Evolutionary conservation across 768 basidiomycete species (phyloP).

Genomic region (Chalciporus chontae): DNA sequence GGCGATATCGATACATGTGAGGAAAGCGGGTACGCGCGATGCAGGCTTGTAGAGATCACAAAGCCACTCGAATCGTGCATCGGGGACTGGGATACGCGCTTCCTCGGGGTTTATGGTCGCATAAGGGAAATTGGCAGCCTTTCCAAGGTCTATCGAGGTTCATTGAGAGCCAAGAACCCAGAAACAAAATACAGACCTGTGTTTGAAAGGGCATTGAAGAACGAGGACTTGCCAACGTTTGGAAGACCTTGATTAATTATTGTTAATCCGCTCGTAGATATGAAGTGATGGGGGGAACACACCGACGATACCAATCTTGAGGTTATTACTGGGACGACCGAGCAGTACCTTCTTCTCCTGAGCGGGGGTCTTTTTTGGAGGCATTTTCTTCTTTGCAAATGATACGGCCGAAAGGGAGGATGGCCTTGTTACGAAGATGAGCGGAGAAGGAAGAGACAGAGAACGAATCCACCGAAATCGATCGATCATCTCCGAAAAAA

Average conservation of each 20-base stretch:
- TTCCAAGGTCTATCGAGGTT: conserved; percentile 66
- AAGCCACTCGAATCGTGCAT: conserved; percentile 92
- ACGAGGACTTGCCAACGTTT: conserved; percentile 98
- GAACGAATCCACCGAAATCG: conserved; percentile 21
- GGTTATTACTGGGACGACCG: conserved; percentile 92
- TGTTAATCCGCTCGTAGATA: not conserved
- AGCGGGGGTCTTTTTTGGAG: conserved; percentile 79
- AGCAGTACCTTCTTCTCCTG: conserved; percentile 84
- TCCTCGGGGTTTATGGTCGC: conserved; percentile 92
- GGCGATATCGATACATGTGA: conserved; percentile 98
- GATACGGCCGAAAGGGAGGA: conserved; percentile 38
- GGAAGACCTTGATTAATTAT: conserved; percentile 61
- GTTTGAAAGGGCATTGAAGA: conserved; percentile 94
- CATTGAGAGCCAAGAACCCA: not conserved
- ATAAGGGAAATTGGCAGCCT: conserved; percentile 97
- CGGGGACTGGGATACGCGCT: conserved; percentile 95
- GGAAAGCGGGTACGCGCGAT: conserved; percentile 84
- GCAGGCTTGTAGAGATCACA: conserved; percentile 86
- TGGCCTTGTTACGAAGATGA: conserved; percentile 16
- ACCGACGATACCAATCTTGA: conserved; percentile 99
- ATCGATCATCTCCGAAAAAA: conserved; percentile 29
- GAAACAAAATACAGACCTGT: conserved; percentile 53
- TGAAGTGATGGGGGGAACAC: conserved; percentile 32
- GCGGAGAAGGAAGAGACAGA: conserved; percentile 12
- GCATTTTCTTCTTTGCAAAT: conserved; percentile 68